Conservation (phyloP, 1,284 basidiomycete species). For the Ustilago lituana region DNA sequence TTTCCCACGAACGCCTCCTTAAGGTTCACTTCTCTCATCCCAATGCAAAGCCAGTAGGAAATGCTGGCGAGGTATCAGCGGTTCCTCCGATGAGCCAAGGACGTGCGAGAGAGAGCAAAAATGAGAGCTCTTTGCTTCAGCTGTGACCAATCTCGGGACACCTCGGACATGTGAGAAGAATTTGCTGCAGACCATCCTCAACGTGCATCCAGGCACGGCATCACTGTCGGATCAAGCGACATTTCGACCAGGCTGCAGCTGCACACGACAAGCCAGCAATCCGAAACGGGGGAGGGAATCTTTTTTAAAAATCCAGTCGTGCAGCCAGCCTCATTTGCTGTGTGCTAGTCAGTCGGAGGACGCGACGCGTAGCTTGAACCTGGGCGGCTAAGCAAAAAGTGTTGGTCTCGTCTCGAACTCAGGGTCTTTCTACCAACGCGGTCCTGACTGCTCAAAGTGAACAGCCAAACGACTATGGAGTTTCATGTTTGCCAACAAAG, state of each 20-base stretch:
- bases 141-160: neutral
- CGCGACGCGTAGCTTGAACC: slow-evolving; percentile 10
- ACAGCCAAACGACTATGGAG: no score
- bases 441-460: no score
- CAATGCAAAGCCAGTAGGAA: no score
- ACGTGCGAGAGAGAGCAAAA: no score
- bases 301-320: no score
- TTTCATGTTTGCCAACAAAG: slow-evolving; percentile 3
- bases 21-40: no score
- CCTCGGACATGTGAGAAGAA: slow-evolving; percentile 47
- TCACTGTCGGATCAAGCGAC: slow-evolving; percentile 8
- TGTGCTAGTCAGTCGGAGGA: neutral
- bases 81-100: no score
- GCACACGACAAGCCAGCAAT: slow-evolving; percentile 2
- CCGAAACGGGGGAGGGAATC: slow-evolving; percentile 3
- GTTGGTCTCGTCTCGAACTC: slow-evolving; percentile 6
- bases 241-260: neutral
- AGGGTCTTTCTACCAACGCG: no score
- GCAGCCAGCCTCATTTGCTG: no score
- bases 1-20: neutral
- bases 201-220: slow-evolving; percentile 25
- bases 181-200: slow-evolving; percentile 16
- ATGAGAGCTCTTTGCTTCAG: no score
- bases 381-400: slow-evolving; percentile 1
- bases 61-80: no score